A percentile compares a stretch with the other conserved stretches of the same genome.
Conservation (phyloP, 73 alveolate species). For the Paramecium biaurelia region DNA sequence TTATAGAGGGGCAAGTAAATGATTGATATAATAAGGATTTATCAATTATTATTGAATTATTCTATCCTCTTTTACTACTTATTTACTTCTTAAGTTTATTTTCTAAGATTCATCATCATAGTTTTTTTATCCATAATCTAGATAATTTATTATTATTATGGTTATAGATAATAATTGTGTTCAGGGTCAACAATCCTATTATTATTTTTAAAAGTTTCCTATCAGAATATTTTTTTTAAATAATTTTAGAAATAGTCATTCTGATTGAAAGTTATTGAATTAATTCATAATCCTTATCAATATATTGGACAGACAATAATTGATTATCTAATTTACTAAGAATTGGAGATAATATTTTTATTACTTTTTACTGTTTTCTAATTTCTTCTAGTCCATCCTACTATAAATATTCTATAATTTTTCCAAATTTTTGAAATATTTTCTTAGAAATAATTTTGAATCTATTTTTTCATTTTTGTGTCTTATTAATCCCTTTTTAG, state of each 20-base stretch:
- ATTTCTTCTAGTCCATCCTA: no score
- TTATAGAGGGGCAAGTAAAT: neutral
- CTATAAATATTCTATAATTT: neutral
- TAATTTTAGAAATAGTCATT: neutral
- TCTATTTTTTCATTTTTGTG: neutral
- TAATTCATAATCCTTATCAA: no score
- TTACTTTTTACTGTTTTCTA: neutral
- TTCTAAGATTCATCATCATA: neutral
- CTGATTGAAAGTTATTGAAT: no score
- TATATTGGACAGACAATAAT: neutral
- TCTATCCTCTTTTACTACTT: neutral
- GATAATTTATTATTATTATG: neutral
- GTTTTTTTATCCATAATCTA: neutral
- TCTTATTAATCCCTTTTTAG: neutral
- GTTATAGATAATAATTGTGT: neutral
- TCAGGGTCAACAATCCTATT: neutral
- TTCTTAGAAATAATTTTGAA: neutral
- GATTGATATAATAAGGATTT: neutral
- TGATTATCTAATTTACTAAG: neutral
- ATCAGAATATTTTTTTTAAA: neutral
- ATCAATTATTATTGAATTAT: neutral
- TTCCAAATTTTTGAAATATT: constrained; percentile 2
- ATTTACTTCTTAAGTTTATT: neutral
- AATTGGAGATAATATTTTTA: neutral
- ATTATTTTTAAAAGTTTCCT: neutral